Base-by-base conservation (phyloP, 164 flowering plant genomes). In the Liriodendron chinense region DNA sequence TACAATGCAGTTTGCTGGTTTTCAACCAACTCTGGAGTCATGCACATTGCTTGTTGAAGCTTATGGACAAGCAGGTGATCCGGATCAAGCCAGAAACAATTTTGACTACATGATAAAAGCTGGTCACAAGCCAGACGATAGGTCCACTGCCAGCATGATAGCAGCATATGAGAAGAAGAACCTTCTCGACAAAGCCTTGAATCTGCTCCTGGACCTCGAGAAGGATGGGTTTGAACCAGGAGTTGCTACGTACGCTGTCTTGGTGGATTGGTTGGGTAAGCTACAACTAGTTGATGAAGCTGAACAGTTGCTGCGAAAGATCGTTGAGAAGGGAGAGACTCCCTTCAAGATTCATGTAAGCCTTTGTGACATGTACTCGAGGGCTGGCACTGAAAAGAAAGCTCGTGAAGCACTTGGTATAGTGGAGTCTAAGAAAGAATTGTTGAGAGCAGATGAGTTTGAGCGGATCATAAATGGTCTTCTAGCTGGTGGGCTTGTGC, bases 151-250 rank as follows among this genome's bases (percentile, higher is more conserved):
- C 4, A 84, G 80, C 72, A 79, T 96, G 92, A 80, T 94, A 77
- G 84, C 89, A 49, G 98, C 90, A 2, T 96, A 96, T 74, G 88
- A 82, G 80, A 87, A 82, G 78, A 85, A 87, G 68, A 94, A 96
- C 82, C 72, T 62, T 23, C 80, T 96, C 76, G 98, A 92, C 73
- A 86, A 88, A 82, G 98, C 97, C 10, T 72, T 91, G 75, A 47
- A 81, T 53, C 86, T 96, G 67, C 83, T 96, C 70, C 50, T 93
- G 78, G 74, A 87, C 73, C 96, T 91, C 47, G 94, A 91, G 83
- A 89, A 90, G 74, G 90, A 86, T 73, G 98, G 97, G 18, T 86
- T 89, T 69, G 85, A 89, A 80, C 93, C 88, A 28, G 99, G 99
- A 9, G 78, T 85, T 69, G 80, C 81, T 23, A 94, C 98, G 16